Evolutionary conservation across 2,329 filamentous ascomycete species (phyloP).

Genomic region (Zymoseptoria passerinii): DNA sequence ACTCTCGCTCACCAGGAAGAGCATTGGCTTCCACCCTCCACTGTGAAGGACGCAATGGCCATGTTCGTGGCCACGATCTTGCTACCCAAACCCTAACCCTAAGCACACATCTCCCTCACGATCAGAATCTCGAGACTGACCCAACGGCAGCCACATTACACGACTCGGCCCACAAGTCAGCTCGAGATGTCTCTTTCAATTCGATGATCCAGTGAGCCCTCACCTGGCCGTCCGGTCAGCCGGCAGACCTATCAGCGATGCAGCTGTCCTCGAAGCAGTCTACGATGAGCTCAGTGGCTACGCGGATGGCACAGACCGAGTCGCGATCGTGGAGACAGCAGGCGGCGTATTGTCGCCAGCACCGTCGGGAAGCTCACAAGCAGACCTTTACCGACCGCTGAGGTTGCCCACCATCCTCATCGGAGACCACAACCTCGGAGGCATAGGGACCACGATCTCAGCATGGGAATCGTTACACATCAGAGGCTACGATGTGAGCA

Average conservation of each 20-base stretch:
- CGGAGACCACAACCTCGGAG: conserved; percentile 66
- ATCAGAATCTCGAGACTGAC: conserved; percentile 1
- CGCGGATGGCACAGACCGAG: conserved; percentile 40
- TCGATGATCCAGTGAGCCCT: conserved; percentile 65
- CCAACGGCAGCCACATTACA: conserved; percentile 49
- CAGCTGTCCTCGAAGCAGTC: conserved; percentile 33
- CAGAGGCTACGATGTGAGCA: conserved; percentile 69
- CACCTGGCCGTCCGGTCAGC: conserved; percentile 56
- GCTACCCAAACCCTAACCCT: conserved; percentile 13
- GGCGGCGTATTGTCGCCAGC: conserved; percentile 74
- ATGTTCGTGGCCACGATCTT: neutral
- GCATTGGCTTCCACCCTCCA: neutral
- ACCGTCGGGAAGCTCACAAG: conserved; percentile 67
- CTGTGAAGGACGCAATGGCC: neutral
- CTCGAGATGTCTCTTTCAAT: conserved; percentile 61
- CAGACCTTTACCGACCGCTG: conserved; percentile 66
- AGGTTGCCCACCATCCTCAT: conserved; percentile 66
- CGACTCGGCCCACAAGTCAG: conserved; percentile 49
- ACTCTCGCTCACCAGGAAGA: neutral
- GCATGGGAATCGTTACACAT: conserved; percentile 70
- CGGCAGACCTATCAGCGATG: conserved; percentile 17
- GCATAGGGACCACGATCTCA: conserved; percentile 71
- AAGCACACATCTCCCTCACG: neutral
- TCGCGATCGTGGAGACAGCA: conserved; percentile 69
- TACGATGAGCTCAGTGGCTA: conserved; percentile 37